phyloP scores from a whole-genome alignment of 2,329 filamentous ascomycete species.

The Lecanosticta acicola region DNA sequence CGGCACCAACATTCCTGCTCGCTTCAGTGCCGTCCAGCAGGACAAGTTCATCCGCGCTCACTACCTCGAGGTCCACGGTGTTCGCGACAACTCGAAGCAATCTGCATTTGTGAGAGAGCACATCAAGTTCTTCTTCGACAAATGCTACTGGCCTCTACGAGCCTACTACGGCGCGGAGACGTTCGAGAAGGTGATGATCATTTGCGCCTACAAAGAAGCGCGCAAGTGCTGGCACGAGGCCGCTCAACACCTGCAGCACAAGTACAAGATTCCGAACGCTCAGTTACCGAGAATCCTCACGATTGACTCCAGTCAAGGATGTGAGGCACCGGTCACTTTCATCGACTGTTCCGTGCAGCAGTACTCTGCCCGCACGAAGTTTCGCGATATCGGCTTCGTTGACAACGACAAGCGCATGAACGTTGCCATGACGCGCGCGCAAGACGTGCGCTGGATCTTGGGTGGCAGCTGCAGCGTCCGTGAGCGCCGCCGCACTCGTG shows the following conservation, averaged over 20 bases:
- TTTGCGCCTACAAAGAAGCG: constrained; percentile 3
- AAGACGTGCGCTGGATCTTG: constrained; percentile 20
- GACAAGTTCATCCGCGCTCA: constrained; percentile 13
- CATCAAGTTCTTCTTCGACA: constrained; percentile 16
- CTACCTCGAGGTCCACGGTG: constrained; percentile 13
- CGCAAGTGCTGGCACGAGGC: constrained; percentile 3
- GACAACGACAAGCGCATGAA: constrained; percentile 7
- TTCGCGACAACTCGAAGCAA: constrained; percentile 9
- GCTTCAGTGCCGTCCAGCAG: constrained; percentile 2
- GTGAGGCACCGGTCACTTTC: constrained; percentile 7
- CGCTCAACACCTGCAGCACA: neutral
- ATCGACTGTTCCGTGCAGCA: constrained; percentile 9
- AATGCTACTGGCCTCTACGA: constrained; percentile 3
- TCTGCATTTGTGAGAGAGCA: constrained; percentile 16
- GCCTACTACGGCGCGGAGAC: constrained; percentile 7
- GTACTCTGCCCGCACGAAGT: neutral
- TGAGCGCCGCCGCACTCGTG: neutral
- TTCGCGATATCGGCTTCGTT: constrained; percentile 5
- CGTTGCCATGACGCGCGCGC: constrained; percentile 21
- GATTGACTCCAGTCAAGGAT: constrained; percentile 9
- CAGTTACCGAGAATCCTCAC: constrained; percentile 7
- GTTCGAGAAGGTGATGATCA: constrained; percentile 8
- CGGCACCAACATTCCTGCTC: neutral
- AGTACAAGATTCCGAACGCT: constrained; percentile 1
- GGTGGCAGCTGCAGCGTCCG: constrained; percentile 6